Evolutionary conservation across 768 basidiomycete species (phyloP), one percentile per base, ranked within the genome.

Genomic region (Suillus decipiens): DNA sequence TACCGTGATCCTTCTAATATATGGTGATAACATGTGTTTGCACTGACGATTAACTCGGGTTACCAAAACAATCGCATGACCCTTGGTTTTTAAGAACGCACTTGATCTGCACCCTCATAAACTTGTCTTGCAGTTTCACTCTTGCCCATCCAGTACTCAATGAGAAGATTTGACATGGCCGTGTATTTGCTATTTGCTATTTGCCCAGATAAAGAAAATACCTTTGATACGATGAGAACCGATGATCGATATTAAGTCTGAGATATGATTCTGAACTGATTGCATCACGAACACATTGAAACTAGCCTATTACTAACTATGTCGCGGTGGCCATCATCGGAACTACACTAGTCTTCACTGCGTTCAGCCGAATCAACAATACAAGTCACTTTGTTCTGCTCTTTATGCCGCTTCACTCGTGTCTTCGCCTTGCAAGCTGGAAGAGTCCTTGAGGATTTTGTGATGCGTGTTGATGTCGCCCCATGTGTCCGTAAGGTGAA

Each of bases 61-160:
- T 51, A 51, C 5, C 11, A 5, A 33, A 53, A n/a, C 19, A 11
- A 51, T 51, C 2, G 19, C 17, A 5, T 33, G 19, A 31, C 10
- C 51, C 31, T 33, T 5, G 31, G 19, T 17, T 33, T 33, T 19
- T 10, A 51, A 53, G 31, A 53, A 33, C 8, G 50, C 31, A 15
- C 28, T 51, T 17, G 31, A 31, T 19, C 15, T 19, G 50, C 50
- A 31, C 14, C 14, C 24, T 50, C 47, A 15, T 31, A 7, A 50
- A 17, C 15, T 17, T 31, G 8, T 50, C 15, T 28, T 1, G 15
- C 48, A 19, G 17, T 14, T 51, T 24, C 47, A 15, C 12, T 15
- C 5, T 82, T 48, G 22, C 24, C n/a, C 24, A 12, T 24, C 6
- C 6, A 6, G 7, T 11, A 48, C 47, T 48, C 37, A 39, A 39